A percentile compares a stretch with the other conserved stretches of the same genome.
These are phyloP conservation scores for Macrophomina phaseolina DNA, from an alignment of 2,329 filamentous ascomycete genomes.

Conservation along the genomic window DNA sequence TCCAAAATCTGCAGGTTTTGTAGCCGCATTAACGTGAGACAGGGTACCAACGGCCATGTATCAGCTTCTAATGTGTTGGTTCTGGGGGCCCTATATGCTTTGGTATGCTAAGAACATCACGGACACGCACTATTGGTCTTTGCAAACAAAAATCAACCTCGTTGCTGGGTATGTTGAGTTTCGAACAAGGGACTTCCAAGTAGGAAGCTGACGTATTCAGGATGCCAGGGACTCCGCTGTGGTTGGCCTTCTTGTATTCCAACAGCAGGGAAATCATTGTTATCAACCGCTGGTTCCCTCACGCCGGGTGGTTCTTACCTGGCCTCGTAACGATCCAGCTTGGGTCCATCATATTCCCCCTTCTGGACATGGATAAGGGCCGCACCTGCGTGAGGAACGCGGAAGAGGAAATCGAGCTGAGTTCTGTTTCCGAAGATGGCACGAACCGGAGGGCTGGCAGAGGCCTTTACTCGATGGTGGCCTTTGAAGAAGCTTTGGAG, in stretches of 20 bases:
- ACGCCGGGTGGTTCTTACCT: constrained; percentile 66
- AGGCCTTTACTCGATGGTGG: constrained; percentile 55
- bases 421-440: not conserved
- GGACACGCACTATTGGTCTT: constrained; percentile 70
- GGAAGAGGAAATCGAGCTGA: not conserved
- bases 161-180: constrained; percentile 46
- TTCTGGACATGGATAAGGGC: constrained; percentile 59
- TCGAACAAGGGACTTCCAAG: not conserved
- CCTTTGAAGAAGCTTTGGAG: constrained; percentile 66
- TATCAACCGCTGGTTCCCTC: constrained; percentile 62
- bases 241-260: constrained; percentile 64
- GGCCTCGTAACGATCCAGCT: constrained; percentile 69
- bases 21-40: not conserved
- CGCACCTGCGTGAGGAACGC: constrained; percentile 35
- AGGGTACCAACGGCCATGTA: constrained; percentile 68
- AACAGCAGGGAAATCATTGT: constrained; percentile 58
- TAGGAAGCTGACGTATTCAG: constrained; percentile 41
- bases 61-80: constrained; percentile 69
- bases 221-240: constrained; percentile 70
- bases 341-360: constrained; percentile 68
- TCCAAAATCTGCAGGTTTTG: not conserved
- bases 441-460: not conserved
- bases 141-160: constrained; percentile 63
- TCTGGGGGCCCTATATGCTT: constrained; percentile 66
- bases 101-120: constrained; percentile 66